Evolutionary conservation across 2,329 filamentous ascomycete species (phyloP).

Genomic region (Apiospora malaysiana): DNA sequence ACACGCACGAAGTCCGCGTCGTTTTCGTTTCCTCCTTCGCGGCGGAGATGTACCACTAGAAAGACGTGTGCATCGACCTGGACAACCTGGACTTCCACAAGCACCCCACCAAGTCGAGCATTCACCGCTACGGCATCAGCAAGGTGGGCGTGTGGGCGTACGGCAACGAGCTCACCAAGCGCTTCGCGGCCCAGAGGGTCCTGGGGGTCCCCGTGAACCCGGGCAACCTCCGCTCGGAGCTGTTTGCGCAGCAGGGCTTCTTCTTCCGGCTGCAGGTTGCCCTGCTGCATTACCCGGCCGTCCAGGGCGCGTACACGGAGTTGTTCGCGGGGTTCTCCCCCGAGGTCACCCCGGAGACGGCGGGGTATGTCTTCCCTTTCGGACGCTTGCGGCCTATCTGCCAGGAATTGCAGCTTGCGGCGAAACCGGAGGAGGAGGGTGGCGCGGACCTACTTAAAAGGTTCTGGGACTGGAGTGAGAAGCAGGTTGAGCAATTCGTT

Average conservation of each 20-base stretch:
- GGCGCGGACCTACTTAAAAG: constrained; percentile 44
- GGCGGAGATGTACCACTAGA: constrained; percentile 28
- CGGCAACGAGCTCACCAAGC: constrained; percentile 35
- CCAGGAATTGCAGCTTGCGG: constrained; percentile 40
- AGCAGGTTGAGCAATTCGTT: constrained; percentile 34
- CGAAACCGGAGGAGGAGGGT: constrained; percentile 42
- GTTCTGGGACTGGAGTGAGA: constrained; percentile 54
- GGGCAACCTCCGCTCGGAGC: constrained; percentile 36
- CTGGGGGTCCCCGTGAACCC: constrained; percentile 36
- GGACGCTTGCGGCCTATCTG: constrained; percentile 32
- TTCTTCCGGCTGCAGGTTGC: constrained; percentile 22
- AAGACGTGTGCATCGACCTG: background rate
- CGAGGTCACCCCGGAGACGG: constrained; percentile 41
- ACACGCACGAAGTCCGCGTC: constrained; percentile 35
- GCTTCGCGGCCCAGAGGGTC: constrained; percentile 32
- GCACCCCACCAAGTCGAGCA: constrained; percentile 31
- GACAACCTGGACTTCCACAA: constrained; percentile 25
- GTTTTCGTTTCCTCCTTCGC: constrained; percentile 39
- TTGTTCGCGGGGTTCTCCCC: constrained; percentile 46
- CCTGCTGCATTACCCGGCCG: constrained; percentile 27
- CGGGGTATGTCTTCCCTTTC: constrained; percentile 33
- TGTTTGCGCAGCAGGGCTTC: constrained; percentile 31
- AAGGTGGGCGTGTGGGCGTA: constrained; percentile 40
- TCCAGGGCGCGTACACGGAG: constrained; percentile 49
- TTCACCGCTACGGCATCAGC: constrained; percentile 36